phyloP scores from a whole-genome alignment of 768 basidiomycete genomes.

The Leucosporidium yakuticum region DNA sequence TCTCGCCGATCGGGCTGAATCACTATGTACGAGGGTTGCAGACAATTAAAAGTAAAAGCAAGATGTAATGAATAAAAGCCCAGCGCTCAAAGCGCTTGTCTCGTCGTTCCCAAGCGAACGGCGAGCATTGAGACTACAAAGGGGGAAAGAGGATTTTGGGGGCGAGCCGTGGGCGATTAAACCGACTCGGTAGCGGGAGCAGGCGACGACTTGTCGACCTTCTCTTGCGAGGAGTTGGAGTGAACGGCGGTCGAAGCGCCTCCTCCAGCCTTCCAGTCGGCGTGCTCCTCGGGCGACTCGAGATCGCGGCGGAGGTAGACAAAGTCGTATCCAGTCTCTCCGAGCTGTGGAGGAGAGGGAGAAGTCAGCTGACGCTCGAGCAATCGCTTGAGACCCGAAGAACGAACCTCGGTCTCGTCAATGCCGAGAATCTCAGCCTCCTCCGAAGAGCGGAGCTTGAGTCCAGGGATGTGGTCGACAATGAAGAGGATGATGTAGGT shows the following conservation, averaged over 20 bases:
- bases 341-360: not conserved
- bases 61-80: not conserved
- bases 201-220: too few species aligned
- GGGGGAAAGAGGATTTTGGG: too few species aligned
- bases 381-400: slow-evolving; percentile 45
- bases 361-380: not conserved
- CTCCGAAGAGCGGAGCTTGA: slow-evolving; percentile 55
- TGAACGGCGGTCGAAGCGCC: too few species aligned
- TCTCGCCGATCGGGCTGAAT: too few species aligned
- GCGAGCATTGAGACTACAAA: slow-evolving; percentile 2
- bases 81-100: not conserved
- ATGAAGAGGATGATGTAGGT: slow-evolving; percentile 57
- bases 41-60: too few species aligned
- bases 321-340: slow-evolving; percentile 6
- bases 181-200: too few species aligned
- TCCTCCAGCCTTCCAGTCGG: not conserved
- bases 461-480: slow-evolving; percentile 50
- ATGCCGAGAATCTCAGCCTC: slow-evolving; percentile 62
- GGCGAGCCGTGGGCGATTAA: too few species aligned
- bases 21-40: too few species aligned
- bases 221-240: too few species aligned
- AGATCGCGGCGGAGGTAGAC: slow-evolving; percentile 3
- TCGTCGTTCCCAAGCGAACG: not conserved
- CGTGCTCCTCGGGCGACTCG: slow-evolving; percentile 5
- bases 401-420: slow-evolving; percentile 64